phyloP scores from a whole-genome alignment of 1,284 basidiomycete species.

The Austropuccinia psidii region DNA sequence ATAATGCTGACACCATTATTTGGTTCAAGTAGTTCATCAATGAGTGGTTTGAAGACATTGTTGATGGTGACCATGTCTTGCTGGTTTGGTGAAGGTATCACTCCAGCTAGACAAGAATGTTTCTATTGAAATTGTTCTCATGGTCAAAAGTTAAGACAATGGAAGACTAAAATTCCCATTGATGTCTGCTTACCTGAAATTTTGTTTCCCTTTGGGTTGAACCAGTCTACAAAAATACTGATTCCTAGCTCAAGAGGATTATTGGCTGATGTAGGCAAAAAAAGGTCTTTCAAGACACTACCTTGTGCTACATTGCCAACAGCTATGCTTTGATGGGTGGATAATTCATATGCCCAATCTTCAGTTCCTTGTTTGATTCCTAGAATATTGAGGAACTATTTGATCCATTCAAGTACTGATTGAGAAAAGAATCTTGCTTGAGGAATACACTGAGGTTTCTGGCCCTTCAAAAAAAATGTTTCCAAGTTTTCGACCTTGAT shows the following conservation, averaged over 20 bases:
- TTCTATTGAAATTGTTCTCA: not conserved
- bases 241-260: not conserved
- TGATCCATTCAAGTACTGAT: too few species aligned
- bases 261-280: too few species aligned
- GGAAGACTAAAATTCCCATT: not conserved
- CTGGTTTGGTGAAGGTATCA: not conserved
- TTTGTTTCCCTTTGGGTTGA: conserved; percentile 4
- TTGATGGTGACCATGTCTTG: conserved; percentile 10
- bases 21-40: not conserved
- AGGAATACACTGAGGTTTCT: too few species aligned
- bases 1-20: not conserved
- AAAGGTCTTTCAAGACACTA: too few species aligned
- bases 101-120: not conserved
- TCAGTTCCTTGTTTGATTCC: too few species aligned
- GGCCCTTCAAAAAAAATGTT: too few species aligned
- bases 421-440: too few species aligned
- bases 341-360: too few species aligned
- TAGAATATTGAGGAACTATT: too few species aligned
- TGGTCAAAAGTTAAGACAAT: not conserved
- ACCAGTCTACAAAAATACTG: not conserved
- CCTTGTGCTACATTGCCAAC: too few species aligned
- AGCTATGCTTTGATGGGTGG: too few species aligned
- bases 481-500: too few species aligned
- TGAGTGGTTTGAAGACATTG: not conserved
- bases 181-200: not conserved